A percentile compares a stretch with the other conserved stretches of the same genome.
Evolutionary conservation across 1,284 basidiomycete species (phyloP).

Genomic region (Takashimella koratensis): DNA sequence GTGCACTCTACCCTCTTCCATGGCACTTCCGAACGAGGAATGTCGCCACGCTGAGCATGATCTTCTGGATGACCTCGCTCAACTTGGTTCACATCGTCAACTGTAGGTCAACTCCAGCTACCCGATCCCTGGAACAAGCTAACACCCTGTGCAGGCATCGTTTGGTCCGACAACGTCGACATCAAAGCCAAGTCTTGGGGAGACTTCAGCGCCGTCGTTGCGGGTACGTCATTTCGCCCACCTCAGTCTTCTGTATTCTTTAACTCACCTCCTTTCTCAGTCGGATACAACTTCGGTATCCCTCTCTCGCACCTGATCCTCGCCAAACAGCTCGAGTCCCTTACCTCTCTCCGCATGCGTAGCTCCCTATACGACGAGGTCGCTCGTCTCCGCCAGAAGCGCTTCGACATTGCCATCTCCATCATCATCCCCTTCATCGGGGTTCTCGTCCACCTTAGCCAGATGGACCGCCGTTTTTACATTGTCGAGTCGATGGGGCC

Average conservation of each 20-base stretch:
- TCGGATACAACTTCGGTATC: slow-evolving; percentile 44
- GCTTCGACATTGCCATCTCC: slow-evolving; percentile 27
- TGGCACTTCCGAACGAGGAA: slow-evolving; percentile 41
- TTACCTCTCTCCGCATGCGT: slow-evolving; percentile 34
- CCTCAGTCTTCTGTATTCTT: background rate
- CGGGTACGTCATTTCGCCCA: slow-evolving; percentile 17
- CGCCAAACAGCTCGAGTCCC: slow-evolving; percentile 38
- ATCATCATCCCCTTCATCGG: slow-evolving; percentile 28
- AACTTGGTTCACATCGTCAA: slow-evolving; percentile 37
- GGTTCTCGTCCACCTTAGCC: slow-evolving; percentile 33
- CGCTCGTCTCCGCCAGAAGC: slow-evolving; percentile 20
- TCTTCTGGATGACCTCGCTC: slow-evolving; percentile 39
- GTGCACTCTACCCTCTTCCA: slow-evolving; percentile 35
- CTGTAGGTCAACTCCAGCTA: slow-evolving; percentile 24
- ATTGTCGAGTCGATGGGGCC: slow-evolving; percentile 35
- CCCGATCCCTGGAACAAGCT: no score
- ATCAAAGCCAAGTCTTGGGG: slow-evolving; percentile 32
- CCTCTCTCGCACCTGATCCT: slow-evolving; percentile 39
- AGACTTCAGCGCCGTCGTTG: slow-evolving; percentile 24
- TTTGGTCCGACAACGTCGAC: slow-evolving; percentile 28
- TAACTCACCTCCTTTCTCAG: slow-evolving; percentile 10
- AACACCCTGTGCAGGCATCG: slow-evolving; percentile 16
- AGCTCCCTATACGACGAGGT: slow-evolving; percentile 34
- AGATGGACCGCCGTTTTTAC: slow-evolving; percentile 36
- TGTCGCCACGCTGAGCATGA: slow-evolving; percentile 40